Evolutionary conservation across 306 rosid species (phyloP).

Genomic region (Glycyrrhiza uralensis): DNA sequence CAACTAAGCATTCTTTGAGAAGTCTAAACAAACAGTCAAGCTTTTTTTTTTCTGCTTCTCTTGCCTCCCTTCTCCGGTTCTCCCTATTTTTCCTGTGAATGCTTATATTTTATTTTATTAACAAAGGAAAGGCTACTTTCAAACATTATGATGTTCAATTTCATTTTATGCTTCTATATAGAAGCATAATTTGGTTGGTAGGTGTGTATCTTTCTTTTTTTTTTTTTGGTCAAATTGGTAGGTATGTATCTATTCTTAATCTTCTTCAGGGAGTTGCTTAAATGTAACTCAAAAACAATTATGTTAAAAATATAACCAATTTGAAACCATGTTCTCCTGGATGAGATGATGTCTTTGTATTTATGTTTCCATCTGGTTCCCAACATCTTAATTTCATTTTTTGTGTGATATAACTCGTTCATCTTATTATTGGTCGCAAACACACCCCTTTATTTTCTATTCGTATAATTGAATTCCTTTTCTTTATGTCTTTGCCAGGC

Average conservation of each 20-base stretch:
- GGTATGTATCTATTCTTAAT: background rate
- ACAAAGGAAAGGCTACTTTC: background rate
- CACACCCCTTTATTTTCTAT: background rate
- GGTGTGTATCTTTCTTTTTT: background rate
- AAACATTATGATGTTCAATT: background rate
- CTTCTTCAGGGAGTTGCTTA: background rate
- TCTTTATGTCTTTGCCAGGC: slow-evolving; percentile 48
- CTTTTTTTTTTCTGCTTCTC: background rate
- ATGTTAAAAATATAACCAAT: background rate
- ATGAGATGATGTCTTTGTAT: slow-evolving; percentile 7
- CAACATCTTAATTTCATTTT: background rate
- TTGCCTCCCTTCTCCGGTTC: background rate
- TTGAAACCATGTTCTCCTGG: background rate
- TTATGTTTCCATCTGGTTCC: slow-evolving; percentile 4
- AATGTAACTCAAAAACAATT: background rate
- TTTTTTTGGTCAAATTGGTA: too few relatives aligned
- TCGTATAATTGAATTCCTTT: background rate
- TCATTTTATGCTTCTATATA: background rate
- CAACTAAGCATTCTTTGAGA: background rate
- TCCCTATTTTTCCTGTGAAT: background rate
- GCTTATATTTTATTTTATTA: background rate
- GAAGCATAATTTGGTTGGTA: background rate
- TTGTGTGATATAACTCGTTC: background rate
- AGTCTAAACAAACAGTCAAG: background rate
- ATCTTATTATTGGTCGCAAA: background rate